Conservation (phyloP, 352 stramenopile species). For the Globisporangium rhizosaccharum region DNA sequence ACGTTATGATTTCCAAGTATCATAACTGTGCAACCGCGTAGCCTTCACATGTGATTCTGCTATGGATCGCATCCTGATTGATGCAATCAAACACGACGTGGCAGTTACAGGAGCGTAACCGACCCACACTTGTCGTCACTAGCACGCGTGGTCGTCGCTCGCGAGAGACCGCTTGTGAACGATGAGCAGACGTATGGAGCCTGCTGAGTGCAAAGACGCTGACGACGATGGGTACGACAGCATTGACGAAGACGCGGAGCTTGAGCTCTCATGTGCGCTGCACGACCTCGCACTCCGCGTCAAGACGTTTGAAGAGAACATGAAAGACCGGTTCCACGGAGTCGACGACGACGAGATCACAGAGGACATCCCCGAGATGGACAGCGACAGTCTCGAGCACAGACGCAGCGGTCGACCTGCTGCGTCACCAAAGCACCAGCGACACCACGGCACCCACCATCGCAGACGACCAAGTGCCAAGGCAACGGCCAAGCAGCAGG, state of each 20-base stretch:
- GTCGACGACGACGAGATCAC: conserved; percentile 30
- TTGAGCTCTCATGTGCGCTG: conserved; percentile 69
- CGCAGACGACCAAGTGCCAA: not conserved
- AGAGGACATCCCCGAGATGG: conserved; percentile 55
- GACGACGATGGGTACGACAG: conserved; percentile 53
- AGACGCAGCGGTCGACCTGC: not conserved
- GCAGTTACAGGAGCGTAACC: too few species aligned
- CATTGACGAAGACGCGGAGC: conserved; percentile 67
- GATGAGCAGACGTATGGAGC: not conserved
- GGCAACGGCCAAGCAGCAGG: conserved; percentile 11
- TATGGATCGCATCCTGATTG: too few species aligned
- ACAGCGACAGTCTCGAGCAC: conserved; percentile 15
- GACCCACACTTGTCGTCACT: too few species aligned
- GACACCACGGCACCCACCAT: too few species aligned
- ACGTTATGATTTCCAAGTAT: too few species aligned
- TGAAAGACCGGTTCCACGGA: conserved; percentile 46
- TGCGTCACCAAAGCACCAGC: conserved; percentile 24
- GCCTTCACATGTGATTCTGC: too few species aligned
- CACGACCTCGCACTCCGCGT: conserved; percentile 60
- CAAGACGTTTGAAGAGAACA: conserved; percentile 68
- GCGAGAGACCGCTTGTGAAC: too few species aligned
- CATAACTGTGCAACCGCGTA: too few species aligned
- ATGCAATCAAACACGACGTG: too few species aligned
- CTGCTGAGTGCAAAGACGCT: not conserved
- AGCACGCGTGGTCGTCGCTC: too few species aligned